These are phyloP conservation scores for Penicillium pancosmium DNA, from an alignment of 495 filamentous ascomycete genomes.

Conservation along the genomic window DNA sequence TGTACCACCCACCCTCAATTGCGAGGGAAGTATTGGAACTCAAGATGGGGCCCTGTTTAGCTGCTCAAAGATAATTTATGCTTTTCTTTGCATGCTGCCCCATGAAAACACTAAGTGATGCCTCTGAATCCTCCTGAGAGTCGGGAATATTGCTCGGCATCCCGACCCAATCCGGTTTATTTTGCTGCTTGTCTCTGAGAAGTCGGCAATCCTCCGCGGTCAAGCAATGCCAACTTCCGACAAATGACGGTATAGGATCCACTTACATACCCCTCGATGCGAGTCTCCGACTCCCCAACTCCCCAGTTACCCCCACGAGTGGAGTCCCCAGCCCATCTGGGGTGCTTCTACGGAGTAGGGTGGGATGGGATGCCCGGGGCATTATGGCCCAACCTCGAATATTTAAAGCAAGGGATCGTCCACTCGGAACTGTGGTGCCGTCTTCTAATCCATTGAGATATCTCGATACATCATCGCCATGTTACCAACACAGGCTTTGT, in stretches of 20 bases:
- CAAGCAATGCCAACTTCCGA: slow-evolving; percentile 2
- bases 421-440: not conserved
- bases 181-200: not conserved
- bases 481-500: slow-evolving; percentile 1
- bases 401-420: not conserved
- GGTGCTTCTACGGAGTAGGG: not conserved
- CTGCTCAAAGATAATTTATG: too few species aligned
- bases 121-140: not conserved
- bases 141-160: not conserved
- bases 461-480: not conserved
- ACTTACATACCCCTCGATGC: slow-evolving; percentile 1
- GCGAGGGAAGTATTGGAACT: too few species aligned
- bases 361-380: not conserved
- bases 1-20: not conserved
- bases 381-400: not conserved
- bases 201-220: not conserved
- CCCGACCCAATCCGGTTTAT: not conserved
- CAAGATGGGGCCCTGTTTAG: too few species aligned
- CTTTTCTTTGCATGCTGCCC: too few species aligned
- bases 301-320: slow-evolving; percentile 4
- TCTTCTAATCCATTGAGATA: not conserved
- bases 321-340: not conserved
- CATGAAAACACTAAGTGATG: too few species aligned
- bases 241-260: not conserved
- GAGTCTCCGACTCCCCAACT: slow-evolving; percentile 1